phyloP scores from a whole-genome alignment of 176 grass and related monocot genomes.

The Bolboschoenus planiculmis region DNA sequence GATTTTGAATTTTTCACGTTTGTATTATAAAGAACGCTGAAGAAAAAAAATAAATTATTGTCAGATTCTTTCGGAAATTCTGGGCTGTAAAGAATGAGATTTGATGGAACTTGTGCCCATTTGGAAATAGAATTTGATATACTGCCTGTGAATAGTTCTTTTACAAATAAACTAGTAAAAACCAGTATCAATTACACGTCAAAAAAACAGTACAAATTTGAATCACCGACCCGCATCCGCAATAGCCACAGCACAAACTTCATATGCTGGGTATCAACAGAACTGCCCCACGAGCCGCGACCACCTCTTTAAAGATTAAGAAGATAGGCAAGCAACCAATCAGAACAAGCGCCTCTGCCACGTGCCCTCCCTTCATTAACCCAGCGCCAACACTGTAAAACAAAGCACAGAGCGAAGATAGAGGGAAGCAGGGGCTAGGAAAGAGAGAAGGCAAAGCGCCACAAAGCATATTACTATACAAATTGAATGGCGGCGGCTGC shows the following conservation, averaged over 20 bases:
- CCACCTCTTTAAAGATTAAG: slow-evolving; percentile 33
- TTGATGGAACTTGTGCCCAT: neutral
- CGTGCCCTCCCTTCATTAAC: slow-evolving; percentile 17
- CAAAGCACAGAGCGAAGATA: slow-evolving; percentile 7
- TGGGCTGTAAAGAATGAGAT: neutral
- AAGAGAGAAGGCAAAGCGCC: slow-evolving; percentile 29
- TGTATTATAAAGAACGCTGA: neutral
- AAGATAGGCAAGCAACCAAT: slow-evolving; percentile 67
- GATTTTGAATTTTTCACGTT: neutral
- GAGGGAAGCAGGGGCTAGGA: slow-evolving; percentile 1
- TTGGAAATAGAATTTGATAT: neutral
- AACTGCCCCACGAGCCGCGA: neutral
- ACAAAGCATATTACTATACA: slow-evolving; percentile 28
- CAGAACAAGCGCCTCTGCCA: slow-evolving; percentile 26
- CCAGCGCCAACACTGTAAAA: neutral
- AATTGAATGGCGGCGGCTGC: slow-evolving; percentile 36
- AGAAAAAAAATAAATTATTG: neutral
- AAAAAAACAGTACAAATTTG: neutral
- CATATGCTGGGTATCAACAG: slow-evolving; percentile 16
- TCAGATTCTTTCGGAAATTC: neutral
- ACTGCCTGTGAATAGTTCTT: neutral
- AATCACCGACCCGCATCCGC: neutral
- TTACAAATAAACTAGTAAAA: neutral
- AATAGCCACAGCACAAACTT: slow-evolving; percentile 16
- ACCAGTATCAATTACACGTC: neutral